Evolutionary conservation across 176 grass and related monocot species (phyloP).

Genomic region (Olyra latifolia): DNA sequence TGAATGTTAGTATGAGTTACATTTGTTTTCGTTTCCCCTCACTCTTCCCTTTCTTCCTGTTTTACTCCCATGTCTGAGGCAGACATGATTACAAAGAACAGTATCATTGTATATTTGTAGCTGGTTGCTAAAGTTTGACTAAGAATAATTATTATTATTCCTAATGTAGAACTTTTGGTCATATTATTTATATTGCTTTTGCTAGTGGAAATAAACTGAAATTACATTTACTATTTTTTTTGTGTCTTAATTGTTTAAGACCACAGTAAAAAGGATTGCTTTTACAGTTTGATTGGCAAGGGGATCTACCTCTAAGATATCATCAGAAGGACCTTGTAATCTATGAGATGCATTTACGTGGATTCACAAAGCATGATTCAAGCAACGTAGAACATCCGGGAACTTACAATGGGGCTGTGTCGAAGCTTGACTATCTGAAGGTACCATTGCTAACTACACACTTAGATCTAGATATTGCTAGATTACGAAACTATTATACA

Average conservation of each 20-base stretch:
- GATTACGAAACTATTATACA: background rate
- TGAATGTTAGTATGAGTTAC: background rate
- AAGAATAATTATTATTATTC: background rate
- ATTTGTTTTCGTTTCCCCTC: background rate
- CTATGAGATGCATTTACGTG: conserved; percentile 96
- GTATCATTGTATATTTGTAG: background rate
- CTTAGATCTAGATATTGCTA: background rate
- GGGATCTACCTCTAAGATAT: conserved; percentile 62
- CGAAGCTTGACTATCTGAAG: conserved; percentile 87
- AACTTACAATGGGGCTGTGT: conserved; percentile 68
- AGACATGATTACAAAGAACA: background rate
- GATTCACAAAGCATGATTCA: conserved; percentile 82
- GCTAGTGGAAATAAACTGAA: conserved; percentile 23
- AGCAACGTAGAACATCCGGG: conserved; percentile 72
- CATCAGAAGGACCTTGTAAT: conserved; percentile 75
- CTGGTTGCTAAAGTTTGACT: background rate
- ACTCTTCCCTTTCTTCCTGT: background rate
- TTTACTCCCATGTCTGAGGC: background rate
- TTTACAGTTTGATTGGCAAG: conserved; percentile 94
- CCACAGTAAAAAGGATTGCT: conserved; percentile 20
- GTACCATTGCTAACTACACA: conserved; percentile 41
- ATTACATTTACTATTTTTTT: background rate
- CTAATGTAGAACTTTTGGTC: background rate
- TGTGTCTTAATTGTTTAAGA: conserved; percentile 18
- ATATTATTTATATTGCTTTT: background rate